Conservation (phyloP, 352 stramenopile genomes). For the Phytopythium cucurbitacearum region DNA sequence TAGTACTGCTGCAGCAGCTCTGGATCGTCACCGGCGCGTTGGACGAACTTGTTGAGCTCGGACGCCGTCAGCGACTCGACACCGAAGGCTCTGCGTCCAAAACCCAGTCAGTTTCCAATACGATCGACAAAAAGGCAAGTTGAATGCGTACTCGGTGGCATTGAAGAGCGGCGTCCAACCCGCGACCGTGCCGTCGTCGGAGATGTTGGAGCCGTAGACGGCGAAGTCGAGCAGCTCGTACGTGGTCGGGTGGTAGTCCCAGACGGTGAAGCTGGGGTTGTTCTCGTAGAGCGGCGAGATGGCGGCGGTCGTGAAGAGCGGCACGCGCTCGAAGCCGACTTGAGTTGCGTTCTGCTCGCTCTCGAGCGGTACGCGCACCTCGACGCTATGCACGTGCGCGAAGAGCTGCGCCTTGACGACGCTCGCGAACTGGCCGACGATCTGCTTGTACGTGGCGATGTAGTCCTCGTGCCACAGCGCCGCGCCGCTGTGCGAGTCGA, state of each 20-base stretch:
- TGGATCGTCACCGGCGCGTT: conserved; percentile 32
- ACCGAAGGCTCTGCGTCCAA: conserved; percentile 26
- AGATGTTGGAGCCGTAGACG: conserved; percentile 65
- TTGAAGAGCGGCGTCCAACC: conserved; percentile 43
- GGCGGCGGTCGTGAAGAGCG: conserved; percentile 75
- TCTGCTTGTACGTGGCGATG: conserved; percentile 66
- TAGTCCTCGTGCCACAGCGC: conserved; percentile 84
- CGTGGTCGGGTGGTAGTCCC: conserved; percentile 50
- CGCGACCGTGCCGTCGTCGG: conserved; percentile 22
- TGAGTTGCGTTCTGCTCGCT: conserved; percentile 13
- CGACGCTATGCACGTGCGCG: conserved; percentile 89
- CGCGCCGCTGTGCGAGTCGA: conserved; percentile 81
- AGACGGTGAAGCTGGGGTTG: conserved; percentile 86
- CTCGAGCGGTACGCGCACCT: conserved; percentile 67
- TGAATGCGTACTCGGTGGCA: conserved; percentile 15
- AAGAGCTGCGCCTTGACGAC: conserved; percentile 86
- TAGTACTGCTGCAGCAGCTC: conserved; percentile 62
- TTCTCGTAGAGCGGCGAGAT: conserved; percentile 88
- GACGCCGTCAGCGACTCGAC: conserved; percentile 36
- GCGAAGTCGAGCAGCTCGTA: conserved; percentile 70
- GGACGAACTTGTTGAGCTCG: conserved; percentile 34
- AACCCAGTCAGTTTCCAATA: neutral
- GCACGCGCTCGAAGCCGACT: conserved; percentile 29
- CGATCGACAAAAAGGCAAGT: neutral
- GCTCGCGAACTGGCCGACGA: conserved; percentile 50